Percentiles rank a stretch among this genome's conserved stretches.
Evolutionary conservation across 108 stramenopile species (phyloP).

Genomic region (Cyclotella distinguenda): DNA sequence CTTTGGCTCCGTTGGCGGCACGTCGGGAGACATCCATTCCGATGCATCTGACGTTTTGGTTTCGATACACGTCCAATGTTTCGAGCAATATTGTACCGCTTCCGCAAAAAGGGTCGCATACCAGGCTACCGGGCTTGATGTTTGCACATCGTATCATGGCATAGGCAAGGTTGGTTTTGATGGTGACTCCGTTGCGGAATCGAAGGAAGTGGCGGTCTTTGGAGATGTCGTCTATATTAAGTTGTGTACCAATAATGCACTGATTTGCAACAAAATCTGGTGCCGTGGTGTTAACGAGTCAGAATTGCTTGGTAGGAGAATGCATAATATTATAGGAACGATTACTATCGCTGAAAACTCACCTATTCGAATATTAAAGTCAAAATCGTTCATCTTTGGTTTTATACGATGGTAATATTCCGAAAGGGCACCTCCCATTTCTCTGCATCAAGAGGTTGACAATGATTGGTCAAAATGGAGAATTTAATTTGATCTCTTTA

Average conservation of each 20-base stretch:
- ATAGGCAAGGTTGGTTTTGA: conserved; percentile 75
- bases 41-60: conserved; percentile 35
- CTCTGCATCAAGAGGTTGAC: conserved; percentile 11
- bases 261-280: conserved; percentile 55
- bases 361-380: conserved; percentile 46
- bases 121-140: conserved; percentile 42
- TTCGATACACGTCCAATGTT: conserved; percentile 53
- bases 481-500: background rate
- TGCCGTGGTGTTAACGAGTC: background rate
- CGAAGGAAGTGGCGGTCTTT: conserved; percentile 61
- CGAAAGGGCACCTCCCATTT: conserved; percentile 68
- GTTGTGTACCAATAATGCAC: conserved; percentile 63
- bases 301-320: background rate
- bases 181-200: conserved; percentile 69
- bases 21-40: conserved; percentile 69
- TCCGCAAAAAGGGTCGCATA: conserved; percentile 63
- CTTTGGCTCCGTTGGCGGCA: conserved; percentile 57
- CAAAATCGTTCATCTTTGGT: conserved; percentile 70
- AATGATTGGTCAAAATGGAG: background rate
- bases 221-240: conserved; percentile 65
- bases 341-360: background rate
- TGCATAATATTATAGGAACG: background rate
- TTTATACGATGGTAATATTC: conserved; percentile 47
- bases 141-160: conserved; percentile 62
- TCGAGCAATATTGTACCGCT: conserved; percentile 60